A percentile compares a stretch with the other conserved stretches of the same genome.
phyloP scores from a whole-genome alignment of 495 filamentous ascomycete genomes.

The Neurospora sp. region DNA sequence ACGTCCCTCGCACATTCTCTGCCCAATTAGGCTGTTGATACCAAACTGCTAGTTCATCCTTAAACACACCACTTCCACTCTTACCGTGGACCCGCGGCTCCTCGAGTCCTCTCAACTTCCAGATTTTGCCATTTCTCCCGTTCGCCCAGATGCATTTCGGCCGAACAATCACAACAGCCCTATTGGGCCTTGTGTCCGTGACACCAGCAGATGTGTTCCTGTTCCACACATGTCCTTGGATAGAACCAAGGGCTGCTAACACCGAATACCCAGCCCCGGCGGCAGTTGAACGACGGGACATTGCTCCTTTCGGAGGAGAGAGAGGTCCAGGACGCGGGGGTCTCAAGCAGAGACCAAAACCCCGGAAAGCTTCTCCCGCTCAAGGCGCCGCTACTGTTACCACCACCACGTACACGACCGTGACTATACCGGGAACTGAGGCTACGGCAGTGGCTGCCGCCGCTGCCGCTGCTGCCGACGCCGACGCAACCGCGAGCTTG shows the following conservation, averaged over 20 bases:
- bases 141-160: background rate
- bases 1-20: background rate
- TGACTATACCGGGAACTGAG: background rate
- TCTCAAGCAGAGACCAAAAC: background rate
- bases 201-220: background rate
- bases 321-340: background rate
- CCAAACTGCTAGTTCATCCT: background rate
- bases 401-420: background rate
- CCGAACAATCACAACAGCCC: background rate
- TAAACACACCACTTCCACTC: background rate
- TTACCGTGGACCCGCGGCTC: background rate
- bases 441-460: background rate
- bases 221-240: background rate
- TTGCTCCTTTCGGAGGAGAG: background rate
- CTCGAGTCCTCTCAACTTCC: background rate
- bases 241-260: background rate
- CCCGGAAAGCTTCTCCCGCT: background rate
- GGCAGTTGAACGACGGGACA: background rate
- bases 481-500: background rate
- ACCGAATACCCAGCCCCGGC: background rate
- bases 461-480: background rate
- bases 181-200: background rate
- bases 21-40: background rate
- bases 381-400: background rate
- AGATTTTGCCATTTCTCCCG: background rate